A percentile compares a stretch with the other conserved stretches of the same genome.
phyloP scores from a whole-genome alignment of 1,284 basidiomycete genomes.

The Coniophora puteana region DNA sequence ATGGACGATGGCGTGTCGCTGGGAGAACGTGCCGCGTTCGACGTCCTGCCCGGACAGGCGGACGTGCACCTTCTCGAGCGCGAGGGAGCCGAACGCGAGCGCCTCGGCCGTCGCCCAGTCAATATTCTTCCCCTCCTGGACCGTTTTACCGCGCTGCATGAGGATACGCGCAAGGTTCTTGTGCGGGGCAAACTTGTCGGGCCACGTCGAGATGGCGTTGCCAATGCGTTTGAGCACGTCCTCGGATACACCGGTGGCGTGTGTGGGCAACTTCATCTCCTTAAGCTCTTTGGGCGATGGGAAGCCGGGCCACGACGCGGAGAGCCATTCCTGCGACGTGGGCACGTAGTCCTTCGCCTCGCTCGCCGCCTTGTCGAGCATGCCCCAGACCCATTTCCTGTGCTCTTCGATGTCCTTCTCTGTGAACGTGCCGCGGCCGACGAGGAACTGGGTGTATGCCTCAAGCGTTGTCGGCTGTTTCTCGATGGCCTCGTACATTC shows the following conservation, averaged over 20 bases:
- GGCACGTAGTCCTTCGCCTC: slow-evolving; percentile 90
- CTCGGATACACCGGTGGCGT: slow-evolving; percentile 76
- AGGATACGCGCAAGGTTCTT: slow-evolving; percentile 91
- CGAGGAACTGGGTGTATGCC: slow-evolving; percentile 86
- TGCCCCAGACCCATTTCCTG: slow-evolving; percentile 96
- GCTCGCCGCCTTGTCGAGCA: slow-evolving; percentile 87
- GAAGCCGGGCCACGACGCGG: slow-evolving; percentile 95
- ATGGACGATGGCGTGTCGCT: slow-evolving; percentile 93
- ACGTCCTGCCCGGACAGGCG: slow-evolving; percentile 95
- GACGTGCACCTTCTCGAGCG: slow-evolving; percentile 87
- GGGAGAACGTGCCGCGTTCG: slow-evolving; percentile 96
- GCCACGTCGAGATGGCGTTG: slow-evolving; percentile 79
- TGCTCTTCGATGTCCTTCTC: slow-evolving; percentile 95
- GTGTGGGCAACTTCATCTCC: slow-evolving; percentile 83
- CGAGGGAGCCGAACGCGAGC: slow-evolving; percentile 88
- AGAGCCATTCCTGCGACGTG: slow-evolving; percentile 90
- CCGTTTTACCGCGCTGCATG: slow-evolving; percentile 75
- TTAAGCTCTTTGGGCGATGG: slow-evolving; percentile 92
- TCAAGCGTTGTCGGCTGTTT: slow-evolving; percentile 88
- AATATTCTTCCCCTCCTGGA: slow-evolving; percentile 85
- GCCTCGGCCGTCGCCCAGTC: slow-evolving; percentile 97
- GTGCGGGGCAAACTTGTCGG: slow-evolving; percentile 84
- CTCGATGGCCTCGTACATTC: slow-evolving; percentile 95
- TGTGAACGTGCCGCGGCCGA: slow-evolving; percentile 87
- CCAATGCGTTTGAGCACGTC: slow-evolving; percentile 82